Conservation (phyloP, 106 monocot genomes). For the Dendrobium officinale region DNA sequence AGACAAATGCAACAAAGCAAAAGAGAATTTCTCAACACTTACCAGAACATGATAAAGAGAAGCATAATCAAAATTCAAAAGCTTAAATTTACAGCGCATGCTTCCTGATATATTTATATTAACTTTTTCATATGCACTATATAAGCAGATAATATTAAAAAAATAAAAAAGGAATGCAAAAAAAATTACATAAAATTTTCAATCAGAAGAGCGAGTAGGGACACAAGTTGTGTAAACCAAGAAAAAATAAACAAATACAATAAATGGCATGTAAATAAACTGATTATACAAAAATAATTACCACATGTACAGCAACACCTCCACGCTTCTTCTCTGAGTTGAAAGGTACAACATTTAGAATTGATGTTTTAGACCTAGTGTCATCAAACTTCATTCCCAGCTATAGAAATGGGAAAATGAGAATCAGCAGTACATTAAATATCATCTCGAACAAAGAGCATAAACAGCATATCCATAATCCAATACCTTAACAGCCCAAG, state of each 20-base stretch:
- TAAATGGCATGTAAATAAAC: not conserved
- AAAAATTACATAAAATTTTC: not conserved
- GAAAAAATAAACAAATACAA: not conserved
- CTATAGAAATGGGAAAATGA: conserved; percentile 25
- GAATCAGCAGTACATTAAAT: not conserved
- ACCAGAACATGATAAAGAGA: not conserved
- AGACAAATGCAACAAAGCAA: too few relatives aligned
- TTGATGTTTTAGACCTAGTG: conserved; percentile 52
- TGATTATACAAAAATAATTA: conserved; percentile 23
- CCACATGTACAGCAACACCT: conserved; percentile 70
- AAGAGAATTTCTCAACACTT: not conserved
- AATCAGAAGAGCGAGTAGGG: not conserved
- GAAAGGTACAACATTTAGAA: conserved; percentile 80
- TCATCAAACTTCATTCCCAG: conserved; percentile 79
- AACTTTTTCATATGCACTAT: not conserved
- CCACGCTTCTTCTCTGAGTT: conserved; percentile 98
- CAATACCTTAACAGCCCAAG: conserved; percentile 77
- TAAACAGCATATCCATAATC: not conserved
- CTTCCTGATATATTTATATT: not conserved
- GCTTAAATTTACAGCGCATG: not conserved
- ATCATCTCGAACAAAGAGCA: conserved; percentile 1
- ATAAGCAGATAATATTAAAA: not conserved
- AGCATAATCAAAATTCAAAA: not conserved
- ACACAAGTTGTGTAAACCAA: not conserved
- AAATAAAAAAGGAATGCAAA: not conserved